Conservation (phyloP, 1,284 basidiomycete genomes). For the Boletus semigastroideus region DNA sequence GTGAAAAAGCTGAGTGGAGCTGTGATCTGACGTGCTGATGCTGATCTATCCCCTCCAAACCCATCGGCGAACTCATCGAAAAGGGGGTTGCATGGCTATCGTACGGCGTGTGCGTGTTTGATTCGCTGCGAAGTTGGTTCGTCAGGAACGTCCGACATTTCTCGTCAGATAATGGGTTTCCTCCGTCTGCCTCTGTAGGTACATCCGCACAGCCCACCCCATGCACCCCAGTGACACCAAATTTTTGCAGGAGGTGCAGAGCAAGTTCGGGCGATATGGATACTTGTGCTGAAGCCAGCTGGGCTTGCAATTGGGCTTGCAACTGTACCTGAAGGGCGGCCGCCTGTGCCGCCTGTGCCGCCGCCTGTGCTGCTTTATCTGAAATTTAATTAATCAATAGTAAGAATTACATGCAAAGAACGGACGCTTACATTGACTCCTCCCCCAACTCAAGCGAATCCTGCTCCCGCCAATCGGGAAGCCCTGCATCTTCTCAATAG, state of each 20-base stretch:
- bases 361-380: slow-evolving; percentile 87
- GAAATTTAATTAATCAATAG: slow-evolving; percentile 5
- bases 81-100: slow-evolving; percentile 23
- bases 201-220: slow-evolving; percentile 26
- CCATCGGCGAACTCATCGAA: slow-evolving; percentile 13
- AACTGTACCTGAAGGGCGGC: slow-evolving; percentile 60
- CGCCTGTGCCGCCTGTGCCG: slow-evolving; percentile 76
- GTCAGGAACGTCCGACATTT: slow-evolving; percentile 29
- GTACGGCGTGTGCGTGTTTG: slow-evolving; percentile 17
- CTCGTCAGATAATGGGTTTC: slow-evolving; percentile 29
- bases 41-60: slow-evolving; percentile 15
- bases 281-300: slow-evolving; percentile 32
- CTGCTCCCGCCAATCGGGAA: slow-evolving; percentile 90
- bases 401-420: neutral
- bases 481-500: slow-evolving; percentile 95
- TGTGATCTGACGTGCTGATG: slow-evolving; percentile 27
- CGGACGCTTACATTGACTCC: slow-evolving; percentile 74
- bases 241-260: slow-evolving; percentile 62
- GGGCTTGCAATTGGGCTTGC: slow-evolving; percentile 43
- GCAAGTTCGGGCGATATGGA: slow-evolving; percentile 65
- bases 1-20: slow-evolving; percentile 48
- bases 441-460: slow-evolving; percentile 90
- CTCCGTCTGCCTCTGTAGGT: slow-evolving; percentile 13
- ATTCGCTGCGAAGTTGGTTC: slow-evolving; percentile 24
- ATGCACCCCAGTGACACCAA: slow-evolving; percentile 47